Conservation (phyloP, 306 rosid species). For the Neltuma alba region DNA sequence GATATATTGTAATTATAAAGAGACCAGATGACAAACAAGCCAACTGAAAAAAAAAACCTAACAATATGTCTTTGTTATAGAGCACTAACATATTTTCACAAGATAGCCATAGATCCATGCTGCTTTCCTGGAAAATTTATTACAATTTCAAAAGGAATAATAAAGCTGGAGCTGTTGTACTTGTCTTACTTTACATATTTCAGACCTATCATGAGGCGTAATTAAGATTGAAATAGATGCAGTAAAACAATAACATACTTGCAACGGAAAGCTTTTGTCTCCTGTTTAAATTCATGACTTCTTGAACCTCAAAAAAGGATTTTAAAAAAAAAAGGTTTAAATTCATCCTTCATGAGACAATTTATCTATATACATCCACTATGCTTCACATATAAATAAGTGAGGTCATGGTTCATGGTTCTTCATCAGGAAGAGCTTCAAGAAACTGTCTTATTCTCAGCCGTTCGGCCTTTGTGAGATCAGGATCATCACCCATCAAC, state of each 20-base stretch:
- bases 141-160: background rate
- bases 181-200: background rate
- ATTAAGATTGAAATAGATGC: no score
- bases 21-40: no score
- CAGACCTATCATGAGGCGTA: background rate
- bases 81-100: background rate
- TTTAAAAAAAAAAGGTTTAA: background rate
- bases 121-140: background rate
- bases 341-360: background rate
- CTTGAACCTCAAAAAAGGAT: background rate
- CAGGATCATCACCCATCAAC: conserved; percentile 66
- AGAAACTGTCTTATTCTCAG: conserved; percentile 64
- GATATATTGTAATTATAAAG: no score
- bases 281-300: background rate
- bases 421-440: conserved; percentile 56
- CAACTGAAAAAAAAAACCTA: no score
- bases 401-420: conserved; percentile 34
- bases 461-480: conserved; percentile 66
- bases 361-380: background rate
- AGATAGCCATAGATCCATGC: background rate
- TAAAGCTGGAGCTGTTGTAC: background rate
- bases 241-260: background rate
- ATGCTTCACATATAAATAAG: background rate
- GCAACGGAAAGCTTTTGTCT: background rate
- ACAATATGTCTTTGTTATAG: no score